A percentile compares a stretch with the other conserved stretches of the same genome.
Evolutionary conservation across 305 asterid genomes (phyloP).

Genomic region (Solanum chacoense): DNA sequence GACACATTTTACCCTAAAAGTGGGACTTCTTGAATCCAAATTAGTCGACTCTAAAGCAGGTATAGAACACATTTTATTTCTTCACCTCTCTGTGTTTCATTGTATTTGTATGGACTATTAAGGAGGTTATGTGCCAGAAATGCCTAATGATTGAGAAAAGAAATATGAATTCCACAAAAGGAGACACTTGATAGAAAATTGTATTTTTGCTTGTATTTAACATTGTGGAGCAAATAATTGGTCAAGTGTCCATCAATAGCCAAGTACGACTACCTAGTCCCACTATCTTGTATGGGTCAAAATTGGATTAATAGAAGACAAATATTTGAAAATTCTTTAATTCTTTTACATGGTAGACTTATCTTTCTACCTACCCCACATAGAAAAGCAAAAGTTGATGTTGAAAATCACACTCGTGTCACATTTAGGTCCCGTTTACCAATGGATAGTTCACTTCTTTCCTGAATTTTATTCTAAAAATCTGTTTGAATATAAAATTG

Average conservation of each 20-base stretch:
- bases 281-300: neutral
- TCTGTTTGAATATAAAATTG: neutral
- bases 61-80: neutral
- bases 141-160: neutral
- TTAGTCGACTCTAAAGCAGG: neutral
- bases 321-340: neutral
- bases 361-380: neutral
- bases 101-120: neutral
- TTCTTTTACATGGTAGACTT: neutral
- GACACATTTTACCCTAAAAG: neutral
- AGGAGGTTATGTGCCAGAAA: neutral
- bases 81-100: too few relatives aligned
- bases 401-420: neutral
- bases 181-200: neutral
- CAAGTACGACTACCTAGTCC: neutral
- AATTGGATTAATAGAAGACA: neutral
- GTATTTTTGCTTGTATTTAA: neutral
- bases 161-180: neutral
- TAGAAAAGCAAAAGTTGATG: neutral
- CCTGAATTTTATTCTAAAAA: neutral
- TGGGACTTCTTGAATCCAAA: neutral
- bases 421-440: neutral
- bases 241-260: neutral
- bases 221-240: neutral
- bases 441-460: neutral